phyloP scores from a whole-genome alignment of 345 rosid genomes.

The Physaria fendleri region DNA sequence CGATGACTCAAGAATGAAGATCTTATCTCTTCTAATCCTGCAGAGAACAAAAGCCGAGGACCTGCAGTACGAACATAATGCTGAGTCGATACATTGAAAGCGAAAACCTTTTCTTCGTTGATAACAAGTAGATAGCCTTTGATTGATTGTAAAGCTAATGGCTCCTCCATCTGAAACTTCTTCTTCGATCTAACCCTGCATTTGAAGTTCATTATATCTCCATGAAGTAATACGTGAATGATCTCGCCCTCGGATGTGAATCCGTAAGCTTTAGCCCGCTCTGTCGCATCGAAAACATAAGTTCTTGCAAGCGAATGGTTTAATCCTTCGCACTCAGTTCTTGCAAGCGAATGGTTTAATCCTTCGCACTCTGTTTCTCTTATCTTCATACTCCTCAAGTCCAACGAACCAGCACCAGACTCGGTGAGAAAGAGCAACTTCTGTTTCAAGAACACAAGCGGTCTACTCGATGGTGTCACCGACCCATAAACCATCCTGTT shows the following conservation, averaged over 20 bases:
- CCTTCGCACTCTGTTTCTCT: constrained; percentile 89
- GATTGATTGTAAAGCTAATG: constrained; percentile 62
- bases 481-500: constrained; percentile 67
- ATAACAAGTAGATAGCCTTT: constrained; percentile 73
- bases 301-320: constrained; percentile 56
- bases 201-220: constrained; percentile 87
- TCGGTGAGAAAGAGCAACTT: constrained; percentile 87
- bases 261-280: constrained; percentile 90
- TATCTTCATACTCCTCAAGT: constrained; percentile 77
- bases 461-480: constrained; percentile 52
- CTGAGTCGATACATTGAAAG: constrained; percentile 72
- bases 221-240: constrained; percentile 66
- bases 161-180: constrained; percentile 61
- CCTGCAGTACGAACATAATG: constrained; percentile 65
- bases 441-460: constrained; percentile 83
- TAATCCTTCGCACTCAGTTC: no score
- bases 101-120: constrained; percentile 55
- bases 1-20: constrained; percentile 59
- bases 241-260: constrained; percentile 77
- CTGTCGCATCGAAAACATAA: constrained; percentile 66
- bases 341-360: constrained; percentile 55
- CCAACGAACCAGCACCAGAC: constrained; percentile 85
- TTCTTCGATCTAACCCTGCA: constrained; percentile 88
- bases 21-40: constrained; percentile 67
- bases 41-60: constrained; percentile 70